phyloP scores from a whole-genome alignment of 768 basidiomycete species.

The Suillus paluster region DNA sequence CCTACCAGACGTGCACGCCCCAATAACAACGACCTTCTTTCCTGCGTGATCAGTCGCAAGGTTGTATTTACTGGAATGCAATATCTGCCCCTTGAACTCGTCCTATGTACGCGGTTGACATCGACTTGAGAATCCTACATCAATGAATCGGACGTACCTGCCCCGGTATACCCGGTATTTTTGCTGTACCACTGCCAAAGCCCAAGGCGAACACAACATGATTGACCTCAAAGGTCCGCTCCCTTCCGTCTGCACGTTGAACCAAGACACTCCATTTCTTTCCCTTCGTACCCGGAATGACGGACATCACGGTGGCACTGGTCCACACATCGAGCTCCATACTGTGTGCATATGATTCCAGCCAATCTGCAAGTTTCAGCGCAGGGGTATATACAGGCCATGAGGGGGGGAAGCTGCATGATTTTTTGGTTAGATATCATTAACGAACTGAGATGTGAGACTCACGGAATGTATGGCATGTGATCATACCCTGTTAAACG shows the following conservation, averaged over 20 bases:
- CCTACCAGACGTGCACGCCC: constrained; percentile 63
- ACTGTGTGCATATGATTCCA: constrained; percentile 63
- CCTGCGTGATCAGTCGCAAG: constrained; percentile 60
- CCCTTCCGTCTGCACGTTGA: constrained; percentile 37
- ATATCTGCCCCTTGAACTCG: constrained; percentile 61
- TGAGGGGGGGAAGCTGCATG: constrained; percentile 53
- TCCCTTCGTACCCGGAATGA: constrained; percentile 37
- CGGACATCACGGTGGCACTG: constrained; percentile 39
- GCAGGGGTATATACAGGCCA: constrained; percentile 67
- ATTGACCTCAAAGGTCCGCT: constrained; percentile 47
- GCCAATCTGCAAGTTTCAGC: constrained; percentile 63
- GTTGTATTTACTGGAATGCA: constrained; percentile 63
- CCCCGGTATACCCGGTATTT: constrained; percentile 49
- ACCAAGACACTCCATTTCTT: constrained; percentile 50
- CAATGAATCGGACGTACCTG: constrained; percentile 36
- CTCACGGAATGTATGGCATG: constrained; percentile 60
- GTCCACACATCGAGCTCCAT: constrained; percentile 72
- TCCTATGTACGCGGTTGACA: constrained; percentile 37
- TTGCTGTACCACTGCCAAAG: constrained; percentile 47
- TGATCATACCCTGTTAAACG: constrained; percentile 47
- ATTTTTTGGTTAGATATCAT: not conserved
- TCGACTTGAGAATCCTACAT: not conserved
- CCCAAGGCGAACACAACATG: constrained; percentile 58
- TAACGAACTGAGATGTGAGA: constrained; percentile 3
- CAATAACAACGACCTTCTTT: constrained; percentile 74